These are phyloP conservation scores for Saxophila tyrrhenica DNA, from an alignment of 495 filamentous ascomycete species.

Conservation along the genomic window DNA sequence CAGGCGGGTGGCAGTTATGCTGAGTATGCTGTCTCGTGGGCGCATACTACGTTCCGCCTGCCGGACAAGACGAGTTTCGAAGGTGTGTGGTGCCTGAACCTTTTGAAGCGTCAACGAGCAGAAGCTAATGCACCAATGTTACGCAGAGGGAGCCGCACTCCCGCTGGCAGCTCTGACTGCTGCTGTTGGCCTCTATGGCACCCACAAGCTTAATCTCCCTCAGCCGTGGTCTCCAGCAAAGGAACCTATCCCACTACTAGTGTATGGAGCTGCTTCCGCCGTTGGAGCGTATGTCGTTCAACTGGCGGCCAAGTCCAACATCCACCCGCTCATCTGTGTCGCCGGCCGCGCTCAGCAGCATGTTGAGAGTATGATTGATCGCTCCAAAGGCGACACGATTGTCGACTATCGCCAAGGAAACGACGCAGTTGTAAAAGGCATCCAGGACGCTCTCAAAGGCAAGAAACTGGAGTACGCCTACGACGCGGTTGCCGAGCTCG, in stretches of 20 bases:
- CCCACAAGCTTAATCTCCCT: constrained; percentile 43
- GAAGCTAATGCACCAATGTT: constrained; percentile 13
- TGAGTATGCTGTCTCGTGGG: constrained; percentile 57
- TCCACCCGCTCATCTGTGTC: constrained; percentile 62
- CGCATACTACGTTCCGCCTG: constrained; percentile 58
- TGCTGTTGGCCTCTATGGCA: constrained; percentile 49
- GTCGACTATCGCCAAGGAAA: constrained; percentile 60
- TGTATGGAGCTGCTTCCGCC: constrained; percentile 58
- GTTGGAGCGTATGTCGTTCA: constrained; percentile 62
- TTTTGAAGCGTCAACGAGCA: too few relatives aligned
- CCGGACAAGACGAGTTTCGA: constrained; percentile 55
- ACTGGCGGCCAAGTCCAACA: constrained; percentile 52
- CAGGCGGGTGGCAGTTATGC: constrained; percentile 50
- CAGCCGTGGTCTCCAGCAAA: constrained; percentile 46
- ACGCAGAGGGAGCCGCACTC: constrained; percentile 53
- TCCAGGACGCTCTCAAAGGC: constrained; percentile 38
- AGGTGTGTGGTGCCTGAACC: too few relatives aligned
- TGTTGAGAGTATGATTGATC: constrained; percentile 50
- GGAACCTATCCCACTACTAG: constrained; percentile 39
- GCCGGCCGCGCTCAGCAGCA: constrained; percentile 48
- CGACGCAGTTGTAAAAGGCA: constrained; percentile 39
- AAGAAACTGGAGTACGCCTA: constrained; percentile 37
- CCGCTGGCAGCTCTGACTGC: constrained; percentile 68
- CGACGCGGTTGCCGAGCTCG: constrained; percentile 43
- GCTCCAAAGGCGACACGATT: constrained; percentile 53